These are phyloP conservation scores for Calonectria montana DNA, from an alignment of 2,329 filamentous ascomycete species.

Conservation along the genomic window DNA sequence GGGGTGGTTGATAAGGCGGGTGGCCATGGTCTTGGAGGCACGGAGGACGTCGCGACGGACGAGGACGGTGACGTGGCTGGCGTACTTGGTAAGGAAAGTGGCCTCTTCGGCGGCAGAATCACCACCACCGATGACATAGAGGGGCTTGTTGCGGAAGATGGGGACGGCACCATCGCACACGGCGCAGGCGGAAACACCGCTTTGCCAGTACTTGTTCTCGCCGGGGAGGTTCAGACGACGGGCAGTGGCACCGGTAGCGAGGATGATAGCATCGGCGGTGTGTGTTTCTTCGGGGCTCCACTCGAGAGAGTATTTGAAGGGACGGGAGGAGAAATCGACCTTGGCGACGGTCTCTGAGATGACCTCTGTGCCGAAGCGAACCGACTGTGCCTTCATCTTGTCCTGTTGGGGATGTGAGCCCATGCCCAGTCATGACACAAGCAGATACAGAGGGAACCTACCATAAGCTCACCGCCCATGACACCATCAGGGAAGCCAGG, in stretches of 20 bases:
- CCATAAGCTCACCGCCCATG: constrained; percentile 89
- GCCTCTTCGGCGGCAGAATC: constrained; percentile 98
- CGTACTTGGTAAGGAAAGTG: constrained; percentile 98
- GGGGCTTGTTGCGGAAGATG: constrained; percentile 95
- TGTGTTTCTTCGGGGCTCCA: constrained; percentile 84
- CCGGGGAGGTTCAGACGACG: constrained; percentile 84
- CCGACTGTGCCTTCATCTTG: constrained; percentile 91
- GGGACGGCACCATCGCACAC: constrained; percentile 97
- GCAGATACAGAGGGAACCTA: constrained; percentile 44
- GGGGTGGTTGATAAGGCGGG: constrained; percentile 81
- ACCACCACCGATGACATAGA: constrained; percentile 95
- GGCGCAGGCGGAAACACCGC: constrained; percentile 94
- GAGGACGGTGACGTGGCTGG: constrained; percentile 91
- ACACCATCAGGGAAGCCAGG: constrained; percentile 93
- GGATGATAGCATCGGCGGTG: constrained; percentile 92
- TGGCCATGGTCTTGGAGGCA: constrained; percentile 92
- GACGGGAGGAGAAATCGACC: constrained; percentile 84
- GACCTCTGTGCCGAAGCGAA: constrained; percentile 92
- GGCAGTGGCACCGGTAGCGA: constrained; percentile 95
- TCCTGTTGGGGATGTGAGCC: constrained; percentile 62
- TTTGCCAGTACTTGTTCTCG: constrained; percentile 97
- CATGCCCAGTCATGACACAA: constrained; percentile 5
- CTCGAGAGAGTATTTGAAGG: constrained; percentile 95
- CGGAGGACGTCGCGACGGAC: constrained; percentile 89
- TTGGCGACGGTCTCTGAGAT: constrained; percentile 91